Evolutionary conservation across 1,284 basidiomycete species (phyloP).

Genomic region (Cryptococcus hybrid): DNA sequence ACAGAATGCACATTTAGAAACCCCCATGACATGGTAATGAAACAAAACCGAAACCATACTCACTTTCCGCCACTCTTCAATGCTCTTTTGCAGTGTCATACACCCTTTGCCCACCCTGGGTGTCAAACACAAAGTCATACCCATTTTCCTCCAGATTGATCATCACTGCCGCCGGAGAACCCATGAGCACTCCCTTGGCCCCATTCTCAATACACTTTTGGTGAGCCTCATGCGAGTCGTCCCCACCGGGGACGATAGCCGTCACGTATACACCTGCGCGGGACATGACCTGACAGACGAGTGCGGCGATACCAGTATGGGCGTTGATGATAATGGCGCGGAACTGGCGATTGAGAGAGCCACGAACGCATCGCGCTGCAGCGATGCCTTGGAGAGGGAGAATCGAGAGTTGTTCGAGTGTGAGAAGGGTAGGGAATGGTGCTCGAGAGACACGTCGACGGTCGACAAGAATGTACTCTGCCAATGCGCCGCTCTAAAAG

Average conservation of each 20-base stretch:
- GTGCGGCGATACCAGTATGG: conserved; percentile 70
- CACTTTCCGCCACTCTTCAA: conserved; percentile 53
- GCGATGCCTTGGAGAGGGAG: conserved; percentile 72
- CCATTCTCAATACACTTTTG: conserved; percentile 37
- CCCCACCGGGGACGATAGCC: conserved; percentile 41
- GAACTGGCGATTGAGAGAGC: conserved; percentile 46
- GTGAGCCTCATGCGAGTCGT: conserved; percentile 29
- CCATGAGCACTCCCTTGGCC: conserved; percentile 43
- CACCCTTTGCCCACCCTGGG: conserved; percentile 69
- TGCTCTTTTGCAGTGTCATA: conserved; percentile 67
- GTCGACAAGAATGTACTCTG: conserved; percentile 78
- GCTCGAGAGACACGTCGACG: conserved; percentile 70
- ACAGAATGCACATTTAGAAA: conserved; percentile 3
- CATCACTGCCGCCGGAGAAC: conserved; percentile 40
- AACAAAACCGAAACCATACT: conserved; percentile 7
- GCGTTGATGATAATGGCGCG: conserved; percentile 69
- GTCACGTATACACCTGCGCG: conserved; percentile 42
- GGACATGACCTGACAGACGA: conserved; percentile 69
- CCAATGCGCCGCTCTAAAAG: conserved; percentile 68
- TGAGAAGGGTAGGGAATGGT: conserved; percentile 54
- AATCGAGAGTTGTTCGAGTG: conserved; percentile 73
- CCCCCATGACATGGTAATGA: too few species aligned
- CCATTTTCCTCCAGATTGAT: conserved; percentile 37
- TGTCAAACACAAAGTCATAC: conserved; percentile 78
- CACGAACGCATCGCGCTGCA: conserved; percentile 72